phyloP scores from a whole-genome alignment of 352 stramenopile genomes.

The Phytophthora syringae region DNA sequence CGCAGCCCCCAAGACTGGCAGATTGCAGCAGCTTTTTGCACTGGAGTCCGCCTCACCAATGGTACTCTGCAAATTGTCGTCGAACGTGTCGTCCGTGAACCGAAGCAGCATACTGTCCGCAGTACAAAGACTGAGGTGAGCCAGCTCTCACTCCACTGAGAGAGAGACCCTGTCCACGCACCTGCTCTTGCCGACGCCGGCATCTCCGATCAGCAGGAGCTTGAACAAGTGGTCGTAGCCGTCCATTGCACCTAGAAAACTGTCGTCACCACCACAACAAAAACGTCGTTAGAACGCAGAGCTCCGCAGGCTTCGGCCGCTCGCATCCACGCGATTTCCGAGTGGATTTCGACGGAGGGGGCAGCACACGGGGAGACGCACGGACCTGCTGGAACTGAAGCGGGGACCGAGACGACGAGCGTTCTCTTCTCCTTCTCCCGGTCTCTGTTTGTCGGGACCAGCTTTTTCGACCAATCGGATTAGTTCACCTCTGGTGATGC shows the following conservation, averaged over 20 bases:
- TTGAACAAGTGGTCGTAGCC: slow-evolving; percentile 99
- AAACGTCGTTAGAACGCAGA: slow-evolving; percentile 23
- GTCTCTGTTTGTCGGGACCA: background rate
- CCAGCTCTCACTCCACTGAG: too few relatives aligned
- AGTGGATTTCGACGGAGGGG: background rate
- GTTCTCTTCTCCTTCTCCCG: slow-evolving; percentile 35
- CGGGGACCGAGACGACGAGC: slow-evolving; percentile 13
- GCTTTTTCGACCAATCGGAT: slow-evolving; percentile 27
- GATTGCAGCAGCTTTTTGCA: too few relatives aligned
- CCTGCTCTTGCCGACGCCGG: slow-evolving; percentile 97
- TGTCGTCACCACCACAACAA: slow-evolving; percentile 7
- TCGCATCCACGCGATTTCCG: background rate
- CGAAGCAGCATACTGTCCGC: slow-evolving; percentile 94
- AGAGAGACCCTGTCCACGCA: too few relatives aligned
- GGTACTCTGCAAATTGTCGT: slow-evolving; percentile 97
- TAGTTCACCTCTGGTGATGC: background rate
- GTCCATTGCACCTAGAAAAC: slow-evolving; percentile 55
- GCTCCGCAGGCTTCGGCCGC: background rate
- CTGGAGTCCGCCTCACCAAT: slow-evolving; percentile 81
- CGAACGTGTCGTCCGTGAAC: slow-evolving; percentile 98
- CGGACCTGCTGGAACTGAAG: slow-evolving; percentile 21
- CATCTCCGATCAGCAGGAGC: slow-evolving; percentile 98
- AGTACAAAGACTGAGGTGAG: slow-evolving; percentile 6
- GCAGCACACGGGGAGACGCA: background rate
- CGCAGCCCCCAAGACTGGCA: too few relatives aligned